Conservation (phyloP, 495 filamentous ascomycete species). For the Chlorociboria aeruginascens region DNA sequence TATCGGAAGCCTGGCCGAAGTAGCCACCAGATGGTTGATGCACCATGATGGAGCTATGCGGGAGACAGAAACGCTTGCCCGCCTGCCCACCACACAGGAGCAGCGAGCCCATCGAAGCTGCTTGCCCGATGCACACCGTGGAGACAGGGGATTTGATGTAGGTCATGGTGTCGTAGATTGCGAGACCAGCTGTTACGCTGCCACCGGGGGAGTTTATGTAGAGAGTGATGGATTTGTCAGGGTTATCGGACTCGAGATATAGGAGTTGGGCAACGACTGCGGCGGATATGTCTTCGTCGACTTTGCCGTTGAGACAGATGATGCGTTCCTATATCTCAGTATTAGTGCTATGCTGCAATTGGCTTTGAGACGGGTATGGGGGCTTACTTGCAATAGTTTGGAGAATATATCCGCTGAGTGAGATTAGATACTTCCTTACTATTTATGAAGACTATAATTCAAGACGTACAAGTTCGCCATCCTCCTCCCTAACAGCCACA, state of each 20-base stretch:
- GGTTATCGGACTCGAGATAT: slow-evolving; percentile 95
- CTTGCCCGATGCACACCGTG: slow-evolving; percentile 91
- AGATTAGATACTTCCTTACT: slow-evolving; percentile 9
- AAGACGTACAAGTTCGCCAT: slow-evolving; percentile 73
- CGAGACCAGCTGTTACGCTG: slow-evolving; percentile 82
- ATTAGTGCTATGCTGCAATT: slow-evolving; percentile 9
- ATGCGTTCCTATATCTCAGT: slow-evolving; percentile 63
- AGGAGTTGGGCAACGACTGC: slow-evolving; percentile 91
- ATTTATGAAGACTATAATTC: slow-evolving; percentile 9
- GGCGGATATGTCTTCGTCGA: slow-evolving; percentile 80
- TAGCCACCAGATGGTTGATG: slow-evolving; percentile 93
- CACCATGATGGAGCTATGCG: slow-evolving; percentile 90
- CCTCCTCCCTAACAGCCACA: slow-evolving; percentile 64
- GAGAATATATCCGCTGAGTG: slow-evolving; percentile 72
- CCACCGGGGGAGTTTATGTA: slow-evolving; percentile 98
- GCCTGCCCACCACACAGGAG: slow-evolving; percentile 75
- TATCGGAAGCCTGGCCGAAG: slow-evolving; percentile 79
- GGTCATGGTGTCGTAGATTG: slow-evolving; percentile 98
- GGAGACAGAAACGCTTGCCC: slow-evolving; percentile 80
- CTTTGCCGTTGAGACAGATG: slow-evolving; percentile 83
- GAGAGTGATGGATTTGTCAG: slow-evolving; percentile 84
- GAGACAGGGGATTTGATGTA: slow-evolving; percentile 88
- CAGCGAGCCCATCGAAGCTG: slow-evolving; percentile 87
- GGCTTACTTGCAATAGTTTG: slow-evolving; percentile 54
- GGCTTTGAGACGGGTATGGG: background rate